Conservation (phyloP, 2,329 filamentous ascomycete species). For the Calonectria fujianensis region DNA sequence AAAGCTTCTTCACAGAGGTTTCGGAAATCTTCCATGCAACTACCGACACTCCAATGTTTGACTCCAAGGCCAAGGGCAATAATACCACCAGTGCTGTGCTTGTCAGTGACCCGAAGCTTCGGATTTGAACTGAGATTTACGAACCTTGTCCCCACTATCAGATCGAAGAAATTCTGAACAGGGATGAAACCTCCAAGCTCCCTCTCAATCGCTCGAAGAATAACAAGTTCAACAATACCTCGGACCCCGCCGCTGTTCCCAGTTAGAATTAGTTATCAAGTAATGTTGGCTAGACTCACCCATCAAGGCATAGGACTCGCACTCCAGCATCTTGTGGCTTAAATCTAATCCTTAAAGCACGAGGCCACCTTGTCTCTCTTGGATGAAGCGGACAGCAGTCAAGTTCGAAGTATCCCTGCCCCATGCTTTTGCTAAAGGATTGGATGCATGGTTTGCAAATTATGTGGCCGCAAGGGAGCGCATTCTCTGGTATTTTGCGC, state of each 20-base stretch:
- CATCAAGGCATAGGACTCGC: conserved; percentile 30
- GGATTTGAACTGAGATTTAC: not conserved
- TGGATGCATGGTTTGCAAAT: conserved; percentile 34
- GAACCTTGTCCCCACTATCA: conserved; percentile 36
- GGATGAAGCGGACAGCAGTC: conserved; percentile 25
- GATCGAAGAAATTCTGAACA: conserved; percentile 35
- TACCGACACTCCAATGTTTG: conserved; percentile 21
- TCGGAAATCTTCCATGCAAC: conserved; percentile 18
- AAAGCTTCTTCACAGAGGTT: conserved; percentile 29
- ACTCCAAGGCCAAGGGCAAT: conserved; percentile 35
- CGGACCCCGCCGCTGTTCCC: conserved; percentile 21
- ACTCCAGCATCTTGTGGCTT: conserved; percentile 36
- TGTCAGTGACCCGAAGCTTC: not conserved
- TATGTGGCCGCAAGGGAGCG: conserved; percentile 31
- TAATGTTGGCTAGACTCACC: not conserved
- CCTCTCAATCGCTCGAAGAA: conserved; percentile 29
- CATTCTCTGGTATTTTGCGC: conserved; percentile 33
- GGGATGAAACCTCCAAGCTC: conserved; percentile 8
- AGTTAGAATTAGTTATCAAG: not conserved
- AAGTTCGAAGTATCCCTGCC: conserved; percentile 18
- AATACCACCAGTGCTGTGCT: conserved; percentile 33
- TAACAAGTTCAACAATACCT: conserved; percentile 23
- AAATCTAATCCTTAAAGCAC: conserved; percentile 16
- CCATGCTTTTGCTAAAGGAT: conserved; percentile 17
- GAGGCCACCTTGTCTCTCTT: conserved; percentile 14